phyloP scores from a whole-genome alignment of 257 asterid genomes.

The Solanum medicagineum region DNA sequence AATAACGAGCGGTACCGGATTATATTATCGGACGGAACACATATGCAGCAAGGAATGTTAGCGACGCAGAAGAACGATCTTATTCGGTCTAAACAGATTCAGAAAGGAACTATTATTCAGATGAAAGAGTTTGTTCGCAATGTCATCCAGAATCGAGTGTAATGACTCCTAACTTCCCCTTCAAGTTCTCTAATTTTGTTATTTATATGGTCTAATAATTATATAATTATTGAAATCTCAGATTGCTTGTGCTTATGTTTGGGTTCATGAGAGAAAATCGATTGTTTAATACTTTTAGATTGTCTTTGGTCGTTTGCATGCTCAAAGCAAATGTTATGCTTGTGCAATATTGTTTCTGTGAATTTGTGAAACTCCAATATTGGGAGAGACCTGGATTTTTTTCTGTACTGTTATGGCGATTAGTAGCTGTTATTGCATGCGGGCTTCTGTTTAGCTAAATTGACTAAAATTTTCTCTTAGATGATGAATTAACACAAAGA shows the following conservation, averaged over 20 bases:
- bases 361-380: neutral
- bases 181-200: neutral
- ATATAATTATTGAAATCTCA: neutral
- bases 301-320: neutral
- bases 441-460: neutral
- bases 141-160: constrained; percentile 53
- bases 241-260: neutral
- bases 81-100: constrained; percentile 35
- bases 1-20: constrained; percentile 49
- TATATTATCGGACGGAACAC: constrained; percentile 57
- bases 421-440: neutral
- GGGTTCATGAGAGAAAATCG: neutral
- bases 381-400: neutral
- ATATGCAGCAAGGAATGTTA: constrained; percentile 73
- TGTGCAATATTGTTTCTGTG: neutral
- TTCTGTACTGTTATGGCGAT: neutral
- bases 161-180: neutral
- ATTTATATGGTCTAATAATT: neutral
- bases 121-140: constrained; percentile 61
- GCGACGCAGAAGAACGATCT: constrained; percentile 65
- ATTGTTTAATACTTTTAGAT: neutral
- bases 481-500: neutral
- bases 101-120: constrained; percentile 57
- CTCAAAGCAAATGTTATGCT: neutral
- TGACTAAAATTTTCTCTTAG: neutral